These are phyloP conservation scores for Pseudocercospora musae DNA, from an alignment of 2,329 filamentous ascomycete species.

Conservation along the genomic window DNA sequence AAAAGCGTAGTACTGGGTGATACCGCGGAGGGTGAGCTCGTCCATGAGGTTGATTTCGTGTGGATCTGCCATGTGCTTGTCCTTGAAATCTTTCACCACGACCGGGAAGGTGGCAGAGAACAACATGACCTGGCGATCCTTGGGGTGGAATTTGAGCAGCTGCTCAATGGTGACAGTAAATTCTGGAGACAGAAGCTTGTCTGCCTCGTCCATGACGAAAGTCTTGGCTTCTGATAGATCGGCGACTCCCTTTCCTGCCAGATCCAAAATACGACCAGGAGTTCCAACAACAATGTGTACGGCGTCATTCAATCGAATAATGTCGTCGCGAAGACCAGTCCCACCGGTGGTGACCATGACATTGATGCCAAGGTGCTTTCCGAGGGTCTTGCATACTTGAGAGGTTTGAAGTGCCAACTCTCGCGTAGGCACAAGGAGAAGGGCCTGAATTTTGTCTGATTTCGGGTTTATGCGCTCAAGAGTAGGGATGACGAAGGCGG, in stretches of 20 bases:
- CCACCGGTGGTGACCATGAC: constrained; percentile 99
- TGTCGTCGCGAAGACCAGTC: constrained; percentile 92
- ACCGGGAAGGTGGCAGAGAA: constrained; percentile 98
- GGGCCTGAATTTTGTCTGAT: constrained; percentile 89
- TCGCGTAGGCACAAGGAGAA: constrained; percentile 94
- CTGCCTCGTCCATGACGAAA: constrained; percentile 99
- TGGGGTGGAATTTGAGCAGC: constrained; percentile 89
- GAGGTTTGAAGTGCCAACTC: constrained; percentile 97
- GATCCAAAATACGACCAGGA: constrained; percentile 89
- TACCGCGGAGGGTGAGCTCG: constrained; percentile 93
- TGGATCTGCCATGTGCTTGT: constrained; percentile 94
- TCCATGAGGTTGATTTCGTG: constrained; percentile 99
- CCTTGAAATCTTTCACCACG: constrained; percentile 95
- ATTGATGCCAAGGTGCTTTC: constrained; percentile 94
- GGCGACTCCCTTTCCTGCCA: constrained; percentile 93
- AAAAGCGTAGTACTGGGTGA: constrained; percentile 98
- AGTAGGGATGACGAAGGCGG: constrained; percentile 93
- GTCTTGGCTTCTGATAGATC: constrained; percentile 95
- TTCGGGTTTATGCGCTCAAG: constrained; percentile 96
- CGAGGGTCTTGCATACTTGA: constrained; percentile 97
- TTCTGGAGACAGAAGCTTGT: constrained; percentile 93
- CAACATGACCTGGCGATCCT: constrained; percentile 97
- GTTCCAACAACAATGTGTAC: constrained; percentile 98
- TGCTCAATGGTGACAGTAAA: constrained; percentile 98
- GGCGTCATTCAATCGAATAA: constrained; percentile 86